A percentile compares a stretch with the other conserved stretches of the same genome.
phyloP scores from a whole-genome alignment of 2,329 filamentous ascomycete species.

The Phialemoniopsis sp. region DNA sequence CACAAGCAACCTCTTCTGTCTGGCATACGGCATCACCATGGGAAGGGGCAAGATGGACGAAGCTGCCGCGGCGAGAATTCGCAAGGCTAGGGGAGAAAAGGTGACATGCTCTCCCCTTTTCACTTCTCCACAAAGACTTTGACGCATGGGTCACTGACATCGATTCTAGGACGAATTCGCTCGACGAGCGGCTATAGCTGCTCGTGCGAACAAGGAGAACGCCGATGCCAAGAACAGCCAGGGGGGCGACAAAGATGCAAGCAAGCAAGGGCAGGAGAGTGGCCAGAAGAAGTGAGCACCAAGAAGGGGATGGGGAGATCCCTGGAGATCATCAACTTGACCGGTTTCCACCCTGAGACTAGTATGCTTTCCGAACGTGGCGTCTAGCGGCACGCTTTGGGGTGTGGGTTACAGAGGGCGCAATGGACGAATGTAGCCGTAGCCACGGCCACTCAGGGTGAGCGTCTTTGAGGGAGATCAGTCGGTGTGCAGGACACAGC shows the following conservation, averaged over 20 bases:
- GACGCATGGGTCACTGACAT: slow-evolving; percentile 2
- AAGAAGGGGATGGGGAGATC: background rate
- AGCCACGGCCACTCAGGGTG: no score
- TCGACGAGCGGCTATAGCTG: slow-evolving; percentile 27
- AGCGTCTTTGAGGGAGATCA: no score
- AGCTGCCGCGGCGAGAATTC: slow-evolving; percentile 33
- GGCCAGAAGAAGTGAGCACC: slow-evolving; percentile 8
- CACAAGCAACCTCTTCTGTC: background rate
- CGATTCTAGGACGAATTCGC: slow-evolving; percentile 26
- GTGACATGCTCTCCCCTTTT: slow-evolving; percentile 17
- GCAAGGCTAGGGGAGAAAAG: slow-evolving; percentile 32
- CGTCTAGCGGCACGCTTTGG: no score
- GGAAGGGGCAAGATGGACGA: slow-evolving; percentile 36
- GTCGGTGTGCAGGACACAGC: no score
- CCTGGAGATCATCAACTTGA: background rate
- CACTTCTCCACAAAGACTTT: background rate
- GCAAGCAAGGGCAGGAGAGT: slow-evolving; percentile 2
- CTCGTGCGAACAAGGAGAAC: slow-evolving; percentile 22
- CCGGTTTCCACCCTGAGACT: no score
- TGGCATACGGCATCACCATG: slow-evolving; percentile 14
- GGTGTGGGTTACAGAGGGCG: no score
- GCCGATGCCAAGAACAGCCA: slow-evolving; percentile 10
- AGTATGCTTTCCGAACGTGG: no score
- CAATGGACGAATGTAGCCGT: no score
- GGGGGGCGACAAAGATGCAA: slow-evolving; percentile 3